phyloP scores from a whole-genome alignment of 108 stramenopile genomes.

The Conticribra guillardii region DNA sequence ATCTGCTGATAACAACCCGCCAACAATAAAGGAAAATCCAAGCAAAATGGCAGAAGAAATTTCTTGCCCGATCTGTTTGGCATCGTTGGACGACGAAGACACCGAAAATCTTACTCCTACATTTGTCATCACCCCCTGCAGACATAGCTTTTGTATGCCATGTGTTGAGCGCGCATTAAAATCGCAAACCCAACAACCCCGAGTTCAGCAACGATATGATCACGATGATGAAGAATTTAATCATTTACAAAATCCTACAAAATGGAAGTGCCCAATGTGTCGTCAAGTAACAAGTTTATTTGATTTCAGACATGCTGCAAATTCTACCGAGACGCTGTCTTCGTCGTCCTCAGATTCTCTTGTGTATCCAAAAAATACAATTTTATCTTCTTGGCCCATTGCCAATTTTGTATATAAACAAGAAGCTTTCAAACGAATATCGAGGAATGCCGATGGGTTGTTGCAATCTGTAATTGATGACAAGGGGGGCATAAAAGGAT shows the following conservation, averaged over 20 bases:
- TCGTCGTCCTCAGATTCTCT: not conserved
- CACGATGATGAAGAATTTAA: constrained; percentile 3
- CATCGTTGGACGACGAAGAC: constrained; percentile 3
- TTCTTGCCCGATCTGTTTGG: constrained; percentile 19
- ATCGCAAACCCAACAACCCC: not conserved
- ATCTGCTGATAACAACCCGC: too few species aligned
- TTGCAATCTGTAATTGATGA: not conserved
- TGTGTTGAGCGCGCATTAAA: constrained; percentile 4
- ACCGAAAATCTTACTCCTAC: not conserved
- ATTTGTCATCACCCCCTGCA: constrained; percentile 16
- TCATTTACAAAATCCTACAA: constrained; percentile 3
- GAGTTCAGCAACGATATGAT: not conserved
- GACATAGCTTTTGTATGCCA: constrained; percentile 6
- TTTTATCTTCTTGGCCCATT: constrained; percentile 28
- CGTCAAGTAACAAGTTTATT: constrained; percentile 26
- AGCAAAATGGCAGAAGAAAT: too few species aligned
- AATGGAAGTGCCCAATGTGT: constrained; percentile 44
- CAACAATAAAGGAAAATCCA: too few species aligned
- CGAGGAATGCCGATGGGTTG: not conserved
- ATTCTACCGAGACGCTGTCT: not conserved
- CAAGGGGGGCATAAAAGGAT: constrained; percentile 12
- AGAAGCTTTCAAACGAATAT: not conserved
- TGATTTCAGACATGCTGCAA: constrained; percentile 15
- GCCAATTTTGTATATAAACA: constrained; percentile 12
- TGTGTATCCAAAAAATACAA: constrained; percentile 4